Base-by-base conservation (phyloP, 139 green algal genomes). In the Tetradesmus obliquus region DNA sequence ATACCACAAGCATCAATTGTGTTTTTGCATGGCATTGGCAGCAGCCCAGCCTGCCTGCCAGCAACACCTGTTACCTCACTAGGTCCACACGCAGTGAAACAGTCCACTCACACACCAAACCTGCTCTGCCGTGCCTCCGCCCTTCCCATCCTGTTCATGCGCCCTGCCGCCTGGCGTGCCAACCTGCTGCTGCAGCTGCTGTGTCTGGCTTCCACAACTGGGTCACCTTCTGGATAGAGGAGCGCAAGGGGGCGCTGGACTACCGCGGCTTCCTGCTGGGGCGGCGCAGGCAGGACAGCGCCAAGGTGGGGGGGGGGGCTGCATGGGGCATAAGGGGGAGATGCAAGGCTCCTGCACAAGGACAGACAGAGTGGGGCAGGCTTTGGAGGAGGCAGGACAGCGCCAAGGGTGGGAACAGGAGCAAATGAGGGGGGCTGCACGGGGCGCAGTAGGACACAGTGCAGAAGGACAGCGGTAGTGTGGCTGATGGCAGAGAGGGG, bases 131-230 rank as follows among this genome's bases (percentile, higher is more conserved):
- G 0, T 45, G 32, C 32, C 32, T 45, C 32, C 0, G 32, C 32
- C 32, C 0, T 45, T 45, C 0, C 32, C 32, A 45, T 45, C 32
- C 32, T 45, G 32, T 45, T n/a, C n/a, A n/a, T n/a, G n/a, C n/a
- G n/a, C n/a, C n/a, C n/a, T n/a, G n/a, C n/a, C n/a, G n/a, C n/a
- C n/a, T n/a, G n/a, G n/a, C 2, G 9, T 71, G 60, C 60, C 60
- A 20, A 66, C 51, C 9, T 13, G n/a, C 83, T 79, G 22, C 2
- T 89, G 87, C 93, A 6, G 93, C 87, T 1, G 58, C 92, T 57
- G 89, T 97, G 53, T 94, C 80, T 5, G 96, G 96, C 55, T 94
- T 97, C 79, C 96, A 98, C 93, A 97, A 97, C 91, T 97, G 95
- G 96, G 93, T 97, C 53, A 92, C 95, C 86, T 94, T 95, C 81